Percentiles rank a stretch among this genome's conserved stretches.
These are phyloP conservation scores for Mimosa bimucronata DNA, from an alignment of 306 rosid species.

Conservation along the genomic window DNA sequence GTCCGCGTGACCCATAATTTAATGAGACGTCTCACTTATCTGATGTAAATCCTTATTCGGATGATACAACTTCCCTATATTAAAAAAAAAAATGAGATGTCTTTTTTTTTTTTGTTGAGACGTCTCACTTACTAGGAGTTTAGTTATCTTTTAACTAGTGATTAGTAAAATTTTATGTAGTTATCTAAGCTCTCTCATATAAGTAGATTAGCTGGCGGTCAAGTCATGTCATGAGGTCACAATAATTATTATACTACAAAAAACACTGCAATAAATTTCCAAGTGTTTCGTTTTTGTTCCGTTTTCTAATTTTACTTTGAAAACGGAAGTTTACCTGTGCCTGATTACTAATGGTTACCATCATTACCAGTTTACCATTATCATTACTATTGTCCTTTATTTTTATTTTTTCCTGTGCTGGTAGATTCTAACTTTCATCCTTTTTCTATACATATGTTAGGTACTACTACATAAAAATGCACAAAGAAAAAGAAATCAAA, in stretches of 20 bases:
- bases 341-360: background rate
- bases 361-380: background rate
- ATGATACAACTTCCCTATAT: too few relatives aligned
- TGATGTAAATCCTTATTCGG: too few relatives aligned
- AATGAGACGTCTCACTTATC: background rate
- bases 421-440: background rate
- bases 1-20: background rate
- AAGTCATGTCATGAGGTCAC: too few relatives aligned
- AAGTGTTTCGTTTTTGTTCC: background rate
- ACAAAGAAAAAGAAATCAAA: too few relatives aligned
- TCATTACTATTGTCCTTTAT: background rate
- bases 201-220: too few relatives aligned
- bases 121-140: background rate
- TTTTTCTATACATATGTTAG: too few relatives aligned
- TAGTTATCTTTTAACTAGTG: background rate
- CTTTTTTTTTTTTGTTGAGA: too few relatives aligned
- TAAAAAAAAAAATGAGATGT: too few relatives aligned
- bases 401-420: background rate
- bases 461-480: too few relatives aligned
- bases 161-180: too few relatives aligned
- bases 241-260: too few relatives aligned
- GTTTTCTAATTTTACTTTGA: background rate
- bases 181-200: too few relatives aligned
- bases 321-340: conserved; percentile 7
- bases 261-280: background rate